Base-by-base conservation (phyloP, 495 filamentous ascomycete genomes). In the Penicillium simplicissimum region DNA sequence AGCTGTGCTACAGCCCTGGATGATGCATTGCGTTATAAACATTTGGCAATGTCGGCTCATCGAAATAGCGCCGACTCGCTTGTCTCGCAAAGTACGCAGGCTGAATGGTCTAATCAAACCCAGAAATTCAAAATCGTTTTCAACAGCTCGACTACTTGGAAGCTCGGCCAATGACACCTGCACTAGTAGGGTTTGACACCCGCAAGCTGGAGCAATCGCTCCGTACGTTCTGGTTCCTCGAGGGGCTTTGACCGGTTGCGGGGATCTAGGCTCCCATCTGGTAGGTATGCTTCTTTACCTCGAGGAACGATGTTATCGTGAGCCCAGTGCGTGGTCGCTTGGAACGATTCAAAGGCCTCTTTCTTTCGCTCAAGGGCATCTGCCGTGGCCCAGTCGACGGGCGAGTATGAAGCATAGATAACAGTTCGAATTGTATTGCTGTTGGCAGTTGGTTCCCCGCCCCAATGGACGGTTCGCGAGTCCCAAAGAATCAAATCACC, bases 401-500 rank as follows among this genome's bases (percentile, higher is more conserved):
- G 78, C 3, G 74, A 76, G 38, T 79, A 79, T 0, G 71, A 70
- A n/a, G 65, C 69, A 60, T 79, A 79, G 43, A 79, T 74, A 10
- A 72, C 68, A 2, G 69, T 70, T 55, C 73, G 59, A 52, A 78
- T 68, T 33, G 66, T 63, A 42, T 74, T 55, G 42, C 67, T 67
- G 33, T 69, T 31, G 0, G 23, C 42, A 1, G 60, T 71, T 0
- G 68, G 68, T 49, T 70, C 70, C 10, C 63, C 68, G 48, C 68
- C 67, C 62, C 67, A 79, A 55, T 79, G 77, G 14, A 76, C 69
- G 15, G 69, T 73, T 1, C 77, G 72, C 8, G 70, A 74, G 52
- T 81, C 77, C 76, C 78, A 81, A 0, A 81, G 61, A 36, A 81
- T 72, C 40, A 81, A 61, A 56, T 80, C 78, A 0, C 78, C 78